Evolutionary conservation across 345 rosid genomes (phyloP).

Genomic region (Gossypium stocksii): DNA sequence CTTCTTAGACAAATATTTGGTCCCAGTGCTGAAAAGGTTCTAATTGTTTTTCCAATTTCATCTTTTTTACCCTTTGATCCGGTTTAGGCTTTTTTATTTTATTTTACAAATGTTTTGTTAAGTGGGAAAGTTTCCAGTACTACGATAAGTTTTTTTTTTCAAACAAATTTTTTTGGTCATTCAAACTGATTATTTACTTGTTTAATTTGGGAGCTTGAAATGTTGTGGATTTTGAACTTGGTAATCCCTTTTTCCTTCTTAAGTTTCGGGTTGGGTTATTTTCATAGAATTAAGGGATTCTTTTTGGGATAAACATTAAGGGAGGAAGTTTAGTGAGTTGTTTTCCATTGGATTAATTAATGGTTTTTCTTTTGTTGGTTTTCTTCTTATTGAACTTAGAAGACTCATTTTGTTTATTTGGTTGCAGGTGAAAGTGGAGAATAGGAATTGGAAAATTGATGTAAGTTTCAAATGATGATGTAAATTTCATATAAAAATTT

Average conservation of each 20-base stretch:
- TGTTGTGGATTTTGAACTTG: background rate
- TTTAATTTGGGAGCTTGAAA: background rate
- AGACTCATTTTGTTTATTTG: conserved; percentile 13
- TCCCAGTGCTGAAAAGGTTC: conserved; percentile 80
- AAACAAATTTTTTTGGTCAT: too few relatives aligned
- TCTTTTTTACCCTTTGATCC: background rate
- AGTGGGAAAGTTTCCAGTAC: background rate
- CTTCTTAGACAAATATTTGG: conserved; percentile 80
- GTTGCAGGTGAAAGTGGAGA: conserved; percentile 96
- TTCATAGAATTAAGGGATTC: background rate
- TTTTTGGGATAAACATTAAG: background rate
- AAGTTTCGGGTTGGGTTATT: background rate
- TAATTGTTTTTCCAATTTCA: background rate
- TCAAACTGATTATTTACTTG: background rate
- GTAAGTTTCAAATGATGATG: conserved; percentile 39
- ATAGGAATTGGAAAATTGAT: conserved; percentile 79
- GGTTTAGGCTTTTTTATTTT: background rate
- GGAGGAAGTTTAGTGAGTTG: background rate
- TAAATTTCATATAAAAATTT: conserved; percentile 1
- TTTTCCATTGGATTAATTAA: background rate
- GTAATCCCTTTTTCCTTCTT: background rate
- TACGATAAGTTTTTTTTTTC: background rate
- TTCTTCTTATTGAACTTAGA: background rate
- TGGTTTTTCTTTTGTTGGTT: background rate
- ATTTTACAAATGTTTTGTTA: background rate